A percentile compares a stretch with the other conserved stretches of the same genome.
phyloP scores from a whole-genome alignment of 176 grass and related monocot genomes.

The Phoenix dactylifera region DNA sequence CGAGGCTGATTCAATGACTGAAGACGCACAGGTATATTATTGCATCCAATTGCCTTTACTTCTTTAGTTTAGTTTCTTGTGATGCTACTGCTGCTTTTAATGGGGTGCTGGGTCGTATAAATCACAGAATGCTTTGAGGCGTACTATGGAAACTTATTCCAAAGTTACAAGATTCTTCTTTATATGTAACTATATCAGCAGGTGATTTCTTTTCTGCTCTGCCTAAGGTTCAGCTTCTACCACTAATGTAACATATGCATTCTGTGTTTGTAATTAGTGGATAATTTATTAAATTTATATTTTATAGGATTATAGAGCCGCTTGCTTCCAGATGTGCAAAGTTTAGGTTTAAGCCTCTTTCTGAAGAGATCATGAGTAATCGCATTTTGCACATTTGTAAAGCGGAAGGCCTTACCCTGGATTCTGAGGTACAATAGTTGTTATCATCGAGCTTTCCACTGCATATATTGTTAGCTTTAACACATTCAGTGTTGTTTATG shows the following conservation, averaged over 20 bases:
- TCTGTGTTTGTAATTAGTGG: neutral
- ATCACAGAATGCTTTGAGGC: constrained; percentile 77
- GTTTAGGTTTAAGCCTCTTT: constrained; percentile 98
- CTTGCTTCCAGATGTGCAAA: constrained; percentile 97
- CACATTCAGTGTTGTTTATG: constrained; percentile 10
- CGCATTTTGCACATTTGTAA: constrained; percentile 90
- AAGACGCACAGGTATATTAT: constrained; percentile 89
- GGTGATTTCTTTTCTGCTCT: constrained; percentile 33
- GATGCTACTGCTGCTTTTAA: neutral
- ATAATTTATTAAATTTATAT: neutral
- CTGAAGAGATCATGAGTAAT: constrained; percentile 82
- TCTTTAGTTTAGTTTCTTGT: constrained; percentile 16
- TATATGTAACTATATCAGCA: constrained; percentile 99
- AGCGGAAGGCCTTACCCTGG: constrained; percentile 81
- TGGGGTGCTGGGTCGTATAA: neutral
- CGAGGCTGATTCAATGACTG: constrained; percentile 99
- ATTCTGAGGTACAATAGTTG: constrained; percentile 45
- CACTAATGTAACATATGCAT: neutral
- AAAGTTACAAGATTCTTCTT: constrained; percentile 99
- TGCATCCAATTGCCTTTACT: constrained; percentile 3
- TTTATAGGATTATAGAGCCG: constrained; percentile 89
- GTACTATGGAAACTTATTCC: constrained; percentile 78
- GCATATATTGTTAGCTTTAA: no score
- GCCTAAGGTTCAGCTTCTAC: constrained; percentile 11
- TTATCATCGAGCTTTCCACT: no score